These are phyloP conservation scores for Pseudogymnoascus sp. DNA, from an alignment of 2,329 filamentous ascomycete species.

Conservation along the genomic window DNA sequence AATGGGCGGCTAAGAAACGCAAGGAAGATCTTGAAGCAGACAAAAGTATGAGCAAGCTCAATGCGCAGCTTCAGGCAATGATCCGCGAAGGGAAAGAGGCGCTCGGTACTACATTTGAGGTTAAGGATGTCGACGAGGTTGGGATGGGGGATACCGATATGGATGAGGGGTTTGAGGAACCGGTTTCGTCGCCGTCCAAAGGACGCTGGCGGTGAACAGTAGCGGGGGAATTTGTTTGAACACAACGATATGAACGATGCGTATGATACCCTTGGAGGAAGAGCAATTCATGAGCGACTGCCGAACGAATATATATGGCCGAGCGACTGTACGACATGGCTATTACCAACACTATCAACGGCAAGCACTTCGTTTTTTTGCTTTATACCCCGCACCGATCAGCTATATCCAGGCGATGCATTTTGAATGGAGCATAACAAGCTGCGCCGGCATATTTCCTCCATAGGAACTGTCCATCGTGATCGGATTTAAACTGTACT, in stretches of 20 bases:
- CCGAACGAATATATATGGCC: background rate
- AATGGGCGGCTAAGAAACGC: conserved; percentile 63
- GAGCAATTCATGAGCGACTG: background rate
- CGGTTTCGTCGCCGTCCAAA: background rate
- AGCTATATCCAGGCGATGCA: conserved; percentile 1
- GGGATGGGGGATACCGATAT: conserved; percentile 6
- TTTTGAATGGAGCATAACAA: background rate
- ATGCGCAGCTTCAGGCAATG: conserved; percentile 74
- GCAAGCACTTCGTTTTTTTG: background rate
- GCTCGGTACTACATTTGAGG: conserved; percentile 65
- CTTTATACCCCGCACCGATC: conserved; percentile 1
- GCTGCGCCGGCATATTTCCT: background rate
- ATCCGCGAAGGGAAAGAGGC: conserved; percentile 85
- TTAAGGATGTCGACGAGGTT: conserved; percentile 36
- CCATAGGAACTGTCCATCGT: background rate
- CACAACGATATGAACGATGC: conserved; percentile 6
- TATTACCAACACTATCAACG: background rate
- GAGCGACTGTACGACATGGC: background rate
- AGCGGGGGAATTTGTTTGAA: background rate
- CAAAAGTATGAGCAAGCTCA: conserved; percentile 71
- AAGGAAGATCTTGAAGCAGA: conserved; percentile 74
- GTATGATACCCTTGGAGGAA: conserved; percentile 5
- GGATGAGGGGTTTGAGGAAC: background rate
- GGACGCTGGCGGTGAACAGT: background rate
- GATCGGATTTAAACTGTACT: background rate